phyloP scores from a whole-genome alignment of 371 early-diverging fungal genomes.

The Synchytrium microbalum region DNA sequence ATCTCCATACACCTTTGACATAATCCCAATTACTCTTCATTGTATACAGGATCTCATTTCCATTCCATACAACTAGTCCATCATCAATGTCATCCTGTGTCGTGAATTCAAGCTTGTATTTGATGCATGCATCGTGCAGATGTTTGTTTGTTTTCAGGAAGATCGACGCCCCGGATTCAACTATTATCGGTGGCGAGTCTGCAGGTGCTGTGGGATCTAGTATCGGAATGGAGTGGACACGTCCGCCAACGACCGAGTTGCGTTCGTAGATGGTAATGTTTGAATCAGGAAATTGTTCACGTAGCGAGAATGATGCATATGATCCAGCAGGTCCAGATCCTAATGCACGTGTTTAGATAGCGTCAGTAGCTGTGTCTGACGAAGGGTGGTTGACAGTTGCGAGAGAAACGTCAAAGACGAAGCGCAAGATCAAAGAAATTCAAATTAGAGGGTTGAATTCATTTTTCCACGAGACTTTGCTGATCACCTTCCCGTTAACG shows the following conservation, averaged over 20 bases:
- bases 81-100: not conserved
- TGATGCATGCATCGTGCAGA: not conserved
- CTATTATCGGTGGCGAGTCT: not conserved
- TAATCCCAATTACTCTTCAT: not conserved
- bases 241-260: not conserved
- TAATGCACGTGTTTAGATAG: not conserved
- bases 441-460: too few relatives aligned
- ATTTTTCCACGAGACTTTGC: too few relatives aligned
- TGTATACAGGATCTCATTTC: not conserved
- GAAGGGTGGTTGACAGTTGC: not conserved
- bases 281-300: not conserved
- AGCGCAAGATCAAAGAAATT: too few relatives aligned
- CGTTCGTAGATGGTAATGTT: not conserved
- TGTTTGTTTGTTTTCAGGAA: not conserved
- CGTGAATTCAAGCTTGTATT: not conserved
- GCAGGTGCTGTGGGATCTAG: not conserved
- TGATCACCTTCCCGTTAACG: too few relatives aligned
- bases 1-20: not conserved
- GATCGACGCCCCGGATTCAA: not conserved
- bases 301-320: not conserved
- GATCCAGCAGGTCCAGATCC: not conserved
- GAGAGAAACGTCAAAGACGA: too few relatives aligned
- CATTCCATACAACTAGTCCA: not conserved
- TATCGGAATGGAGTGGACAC: not conserved
- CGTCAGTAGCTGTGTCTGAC: not conserved